These are phyloP conservation scores for Umbelopsis vinacea DNA, from an alignment of 192 early-diverging fungal species.

Conservation along the genomic window DNA sequence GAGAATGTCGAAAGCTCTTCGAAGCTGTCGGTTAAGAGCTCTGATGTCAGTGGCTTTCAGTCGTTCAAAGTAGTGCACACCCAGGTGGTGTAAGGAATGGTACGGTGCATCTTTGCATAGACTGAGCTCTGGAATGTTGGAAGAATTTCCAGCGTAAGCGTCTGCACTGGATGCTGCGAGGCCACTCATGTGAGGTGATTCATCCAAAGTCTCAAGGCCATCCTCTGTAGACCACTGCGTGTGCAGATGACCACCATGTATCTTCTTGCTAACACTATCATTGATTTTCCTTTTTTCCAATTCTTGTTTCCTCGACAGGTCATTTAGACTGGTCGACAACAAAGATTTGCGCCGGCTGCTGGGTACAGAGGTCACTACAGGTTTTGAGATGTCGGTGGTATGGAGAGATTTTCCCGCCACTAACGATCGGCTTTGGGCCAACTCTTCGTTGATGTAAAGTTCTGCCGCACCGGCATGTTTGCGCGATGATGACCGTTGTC, in stretches of 20 bases:
- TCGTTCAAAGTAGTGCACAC: slow-evolving; percentile 45
- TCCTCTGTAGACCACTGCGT: not conserved
- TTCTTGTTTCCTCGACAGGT: not conserved
- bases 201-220: too few relatives aligned
- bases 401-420: not conserved
- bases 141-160: not conserved
- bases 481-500: not conserved
- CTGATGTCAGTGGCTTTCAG: slow-evolving; percentile 56
- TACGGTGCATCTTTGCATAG: slow-evolving; percentile 38
- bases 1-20: slow-evolving; percentile 60
- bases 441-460: not conserved
- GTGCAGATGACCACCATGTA: not conserved
- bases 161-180: not conserved
- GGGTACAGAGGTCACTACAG: not conserved
- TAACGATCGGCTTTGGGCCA: not conserved
- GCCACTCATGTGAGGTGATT: too few relatives aligned
- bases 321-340: not conserved
- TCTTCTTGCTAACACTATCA: not conserved
- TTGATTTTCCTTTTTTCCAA: not conserved
- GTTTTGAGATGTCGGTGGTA: slow-evolving; percentile 16
- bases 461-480: not conserved
- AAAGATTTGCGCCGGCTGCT: slow-evolving; percentile 3
- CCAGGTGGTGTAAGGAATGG: slow-evolving; percentile 45
- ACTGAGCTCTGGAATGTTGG: not conserved
- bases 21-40: slow-evolving; percentile 53